Percentiles rank a stretch among this genome's conserved stretches.
Conservation (phyloP, 345 rosid genomes). For the Turnera subulata region DNA sequence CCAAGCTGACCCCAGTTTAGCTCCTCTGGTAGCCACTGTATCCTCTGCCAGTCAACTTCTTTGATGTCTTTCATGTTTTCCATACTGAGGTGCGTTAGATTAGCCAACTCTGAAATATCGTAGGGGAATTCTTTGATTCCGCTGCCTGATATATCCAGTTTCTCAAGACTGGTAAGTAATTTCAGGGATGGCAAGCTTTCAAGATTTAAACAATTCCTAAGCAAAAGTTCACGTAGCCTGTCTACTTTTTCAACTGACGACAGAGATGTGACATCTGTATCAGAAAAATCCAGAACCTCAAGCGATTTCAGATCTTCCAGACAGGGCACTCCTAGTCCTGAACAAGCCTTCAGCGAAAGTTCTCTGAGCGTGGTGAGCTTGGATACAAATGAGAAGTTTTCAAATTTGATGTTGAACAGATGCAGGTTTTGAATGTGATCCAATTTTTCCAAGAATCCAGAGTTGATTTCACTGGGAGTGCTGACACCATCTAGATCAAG, state of each 20-base stretch:
- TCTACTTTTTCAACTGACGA: slow-evolving; percentile 10
- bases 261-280: slow-evolving; percentile 11
- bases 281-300: slow-evolving; percentile 22
- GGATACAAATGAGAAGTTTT: slow-evolving; percentile 8
- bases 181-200: slow-evolving; percentile 12
- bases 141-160: slow-evolving; percentile 31
- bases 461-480: slow-evolving; percentile 2
- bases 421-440: slow-evolving; percentile 15
- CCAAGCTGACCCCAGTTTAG: slow-evolving; percentile 17
- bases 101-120: slow-evolving; percentile 6
- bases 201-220: slow-evolving; percentile 18
- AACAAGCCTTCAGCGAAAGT: slow-evolving; percentile 21
- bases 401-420: slow-evolving; percentile 11
- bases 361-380: slow-evolving; percentile 17
- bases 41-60: slow-evolving; percentile 17
- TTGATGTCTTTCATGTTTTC: slow-evolving; percentile 10
- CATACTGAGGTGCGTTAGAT: slow-evolving; percentile 19
- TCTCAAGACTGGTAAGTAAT: slow-evolving; percentile 16
- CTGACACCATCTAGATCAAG: slow-evolving; percentile 21
- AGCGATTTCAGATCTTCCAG: slow-evolving; percentile 12
- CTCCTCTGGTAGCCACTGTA: slow-evolving; percentile 10
- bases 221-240: slow-evolving; percentile 18
- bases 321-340: not conserved
- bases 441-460: slow-evolving; percentile 13
- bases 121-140: slow-evolving; percentile 15